Conservation (phyloP, 2,329 filamentous ascomycete genomes). For the Trichoderma arundinaceum region DNA sequence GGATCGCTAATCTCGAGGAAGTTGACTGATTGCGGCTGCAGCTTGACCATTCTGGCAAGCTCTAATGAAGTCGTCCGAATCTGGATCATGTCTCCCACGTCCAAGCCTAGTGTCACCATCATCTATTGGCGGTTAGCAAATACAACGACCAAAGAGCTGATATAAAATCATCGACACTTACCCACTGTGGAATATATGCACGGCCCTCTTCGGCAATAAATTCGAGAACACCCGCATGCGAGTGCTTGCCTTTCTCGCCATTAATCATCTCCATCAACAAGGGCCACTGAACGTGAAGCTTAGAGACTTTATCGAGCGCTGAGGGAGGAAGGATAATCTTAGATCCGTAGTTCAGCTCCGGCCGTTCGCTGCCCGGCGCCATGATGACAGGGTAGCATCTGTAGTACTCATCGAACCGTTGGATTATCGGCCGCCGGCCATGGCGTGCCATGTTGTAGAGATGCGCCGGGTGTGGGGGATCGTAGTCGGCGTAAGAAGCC, state of each 20-base stretch:
- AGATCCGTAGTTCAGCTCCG: constrained; percentile 91
- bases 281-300: constrained; percentile 95
- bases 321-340: constrained; percentile 98
- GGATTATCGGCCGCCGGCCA: constrained; percentile 58
- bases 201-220: constrained; percentile 98
- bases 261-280: constrained; percentile 97
- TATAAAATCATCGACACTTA: constrained; percentile 47
- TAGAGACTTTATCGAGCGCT: constrained; percentile 93
- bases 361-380: constrained; percentile 87
- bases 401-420: constrained; percentile 98
- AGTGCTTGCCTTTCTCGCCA: constrained; percentile 76
- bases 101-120: constrained; percentile 88
- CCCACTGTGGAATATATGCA: constrained; percentile 95
- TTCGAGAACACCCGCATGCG: constrained; percentile 93
- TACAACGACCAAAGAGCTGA: neutral
- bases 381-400: constrained; percentile 95
- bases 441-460: constrained; percentile 56
- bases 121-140: constrained; percentile 61
- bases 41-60: constrained; percentile 89
- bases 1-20: constrained; percentile 98
- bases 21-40: constrained; percentile 89
- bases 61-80: constrained; percentile 93
- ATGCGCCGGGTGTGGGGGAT: constrained; percentile 55
- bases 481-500: constrained; percentile 51
- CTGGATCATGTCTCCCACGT: constrained; percentile 92